phyloP scores from a whole-genome alignment of 2,329 filamentous ascomycete genomes.

The Exserohilum turcica region DNA sequence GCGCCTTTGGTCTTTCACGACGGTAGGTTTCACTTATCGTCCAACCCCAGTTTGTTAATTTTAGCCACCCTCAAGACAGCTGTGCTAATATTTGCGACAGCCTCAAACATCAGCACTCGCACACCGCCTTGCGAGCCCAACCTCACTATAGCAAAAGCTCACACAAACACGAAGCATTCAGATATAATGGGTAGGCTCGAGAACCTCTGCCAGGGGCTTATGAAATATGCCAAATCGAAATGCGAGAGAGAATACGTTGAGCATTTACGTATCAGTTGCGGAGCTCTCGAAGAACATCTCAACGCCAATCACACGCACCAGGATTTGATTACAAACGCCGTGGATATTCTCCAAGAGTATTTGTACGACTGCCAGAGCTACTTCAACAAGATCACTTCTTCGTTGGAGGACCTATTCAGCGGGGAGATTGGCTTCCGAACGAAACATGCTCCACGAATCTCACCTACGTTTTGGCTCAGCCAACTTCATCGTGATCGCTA shows the following conservation, averaged over 20 bases:
- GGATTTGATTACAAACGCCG: background rate
- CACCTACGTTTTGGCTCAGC: slow-evolving; percentile 32
- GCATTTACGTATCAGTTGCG: slow-evolving; percentile 23
- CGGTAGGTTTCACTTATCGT: background rate
- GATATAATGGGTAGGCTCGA: slow-evolving; percentile 12
- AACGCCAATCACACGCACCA: background rate
- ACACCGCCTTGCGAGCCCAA: slow-evolving; percentile 9
- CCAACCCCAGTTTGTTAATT: background rate
- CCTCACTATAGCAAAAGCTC: background rate
- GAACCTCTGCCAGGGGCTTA: slow-evolving; percentile 18
- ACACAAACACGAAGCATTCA: background rate
- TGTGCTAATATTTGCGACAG: background rate
- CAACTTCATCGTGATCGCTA: slow-evolving; percentile 29
- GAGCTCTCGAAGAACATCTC: slow-evolving; percentile 15
- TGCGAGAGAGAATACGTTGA: slow-evolving; percentile 31
- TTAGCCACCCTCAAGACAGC: background rate
- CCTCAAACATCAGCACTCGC: background rate
- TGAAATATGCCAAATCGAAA: slow-evolving; percentile 12
- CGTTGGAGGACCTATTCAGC: slow-evolving; percentile 6
- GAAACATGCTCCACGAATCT: slow-evolving; percentile 24
- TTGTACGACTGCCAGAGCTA: slow-evolving; percentile 18
- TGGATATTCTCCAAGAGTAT: slow-evolving; percentile 14
- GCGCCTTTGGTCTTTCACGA: background rate
- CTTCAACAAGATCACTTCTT: slow-evolving; percentile 8
- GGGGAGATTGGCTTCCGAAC: slow-evolving; percentile 4